Percentiles rank a stretch among this genome's conserved stretches.
Evolutionary conservation across 1,284 basidiomycete genomes (phyloP).

Genomic region (Coniferiporia sulphurascens): DNA sequence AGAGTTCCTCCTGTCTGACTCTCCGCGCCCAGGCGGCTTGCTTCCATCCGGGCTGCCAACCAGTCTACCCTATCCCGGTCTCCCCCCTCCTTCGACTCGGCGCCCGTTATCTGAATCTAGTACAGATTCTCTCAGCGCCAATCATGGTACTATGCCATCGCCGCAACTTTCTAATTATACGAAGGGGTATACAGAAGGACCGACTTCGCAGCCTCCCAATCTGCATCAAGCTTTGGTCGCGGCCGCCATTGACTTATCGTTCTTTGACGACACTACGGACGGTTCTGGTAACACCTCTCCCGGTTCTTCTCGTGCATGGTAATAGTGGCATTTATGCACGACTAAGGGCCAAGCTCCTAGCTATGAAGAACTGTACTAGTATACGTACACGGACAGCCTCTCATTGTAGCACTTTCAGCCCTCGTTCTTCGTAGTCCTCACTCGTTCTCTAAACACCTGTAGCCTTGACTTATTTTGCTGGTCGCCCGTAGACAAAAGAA

Average conservation of each 20-base stretch:
- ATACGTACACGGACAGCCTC: not conserved
- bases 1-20: constrained; percentile 36
- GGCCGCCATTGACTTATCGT: constrained; percentile 11
- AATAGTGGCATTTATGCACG: not conserved
- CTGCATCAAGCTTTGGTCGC: constrained; percentile 5
- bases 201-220: not conserved
- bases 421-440: too few species aligned
- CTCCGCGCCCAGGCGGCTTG: constrained; percentile 9
- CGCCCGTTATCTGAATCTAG: constrained; percentile 18
- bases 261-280: constrained; percentile 15
- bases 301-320: constrained; percentile 13
- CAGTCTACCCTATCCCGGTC: constrained; percentile 4
- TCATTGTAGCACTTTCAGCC: not conserved
- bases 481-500: too few species aligned
- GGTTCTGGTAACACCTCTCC: constrained; percentile 17
- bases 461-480: too few species aligned
- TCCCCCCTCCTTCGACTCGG: constrained; percentile 21
- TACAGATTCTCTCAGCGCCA: not conserved
- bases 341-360: too few species aligned
- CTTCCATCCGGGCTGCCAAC: constrained; percentile 12
- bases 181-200: not conserved
- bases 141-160: not conserved
- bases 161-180: not conserved
- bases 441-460: too few species aligned
- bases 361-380: not conserved